Evolutionary conservation across 2,329 filamentous ascomycete genomes (phyloP), one percentile per base, ranked within the genome.

Genomic region (Paraphaeosphaeria sporulosa): DNA sequence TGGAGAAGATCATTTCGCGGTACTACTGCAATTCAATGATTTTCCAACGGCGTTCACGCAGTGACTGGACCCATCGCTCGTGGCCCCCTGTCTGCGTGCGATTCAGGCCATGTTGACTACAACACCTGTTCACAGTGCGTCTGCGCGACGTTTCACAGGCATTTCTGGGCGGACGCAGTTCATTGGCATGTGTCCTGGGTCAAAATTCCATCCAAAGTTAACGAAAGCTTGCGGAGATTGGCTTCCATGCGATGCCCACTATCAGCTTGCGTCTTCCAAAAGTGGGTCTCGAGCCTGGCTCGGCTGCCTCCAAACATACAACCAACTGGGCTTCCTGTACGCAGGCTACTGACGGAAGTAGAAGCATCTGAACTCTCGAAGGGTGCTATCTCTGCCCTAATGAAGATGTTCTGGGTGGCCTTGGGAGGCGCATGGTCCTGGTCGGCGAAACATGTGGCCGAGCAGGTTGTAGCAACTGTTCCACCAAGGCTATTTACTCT

Each of bases 1-100:
- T 54, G 38, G 51, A 54, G 9, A 32, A 43, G 13, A 21, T 15
- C 38, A 25, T 3, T 15, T 34, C 25, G 25, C 38, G 4, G 17
- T 36, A 53, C 50, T 40, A 40, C 38, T 47, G 21, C 10, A 19
- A 52, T 27, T 3, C n/a, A 50, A 40, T 15, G 23, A 54, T 32
- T 36, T 4, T 27, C 9, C 17, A 54, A 44, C 38, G 51, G 27
- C 38, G 51, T 43, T 53, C 25, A 36, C 38, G 50, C 38, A 32
- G 12, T 44, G 38, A 23, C 50, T 38, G 23, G 23, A 32, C 13
- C 44, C 5, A 17, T 40, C 25, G 2, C 36, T 40, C 13, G 3
- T 1, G 13, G 17, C 36, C 36, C 12, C 36, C 13, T n/a, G 13
- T n/a, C 48, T 50, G n/a, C 32, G 30, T 23, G 30, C 19, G 10